Percentiles rank a stretch among this genome's conserved stretches.
Conservation (phyloP, 179 eudicot genomes). For the Drosera spatulata region DNA sequence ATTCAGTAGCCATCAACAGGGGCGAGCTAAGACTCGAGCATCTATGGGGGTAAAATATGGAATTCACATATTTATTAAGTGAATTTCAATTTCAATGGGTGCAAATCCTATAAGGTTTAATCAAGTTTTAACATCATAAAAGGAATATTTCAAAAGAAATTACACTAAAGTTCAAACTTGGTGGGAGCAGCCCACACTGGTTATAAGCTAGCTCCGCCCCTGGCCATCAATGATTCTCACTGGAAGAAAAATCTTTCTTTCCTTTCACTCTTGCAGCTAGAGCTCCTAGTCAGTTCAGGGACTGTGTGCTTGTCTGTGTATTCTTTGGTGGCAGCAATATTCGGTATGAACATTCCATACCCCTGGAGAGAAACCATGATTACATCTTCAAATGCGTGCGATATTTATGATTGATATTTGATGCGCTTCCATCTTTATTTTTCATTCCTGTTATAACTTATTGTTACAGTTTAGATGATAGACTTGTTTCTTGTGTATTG, state of each 20-base stretch:
- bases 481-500: too few species aligned
- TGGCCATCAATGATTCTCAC: slow-evolving; percentile 51
- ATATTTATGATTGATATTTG: background rate
- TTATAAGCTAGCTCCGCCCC: slow-evolving; percentile 10
- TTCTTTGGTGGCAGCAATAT: slow-evolving; percentile 70
- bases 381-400: slow-evolving; percentile 71
- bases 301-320: slow-evolving; percentile 66
- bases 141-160: too few species aligned
- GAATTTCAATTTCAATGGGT: too few species aligned
- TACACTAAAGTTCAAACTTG: slow-evolving; percentile 11
- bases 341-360: slow-evolving; percentile 86
- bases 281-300: slow-evolving; percentile 67
- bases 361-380: slow-evolving; percentile 53
- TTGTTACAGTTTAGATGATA: too few species aligned
- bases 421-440: too few species aligned
- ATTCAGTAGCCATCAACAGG: background rate
- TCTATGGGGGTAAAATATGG: background rate
- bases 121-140: too few species aligned
- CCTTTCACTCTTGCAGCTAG: slow-evolving; percentile 46
- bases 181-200: slow-evolving; percentile 83
- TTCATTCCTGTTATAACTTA: too few species aligned
- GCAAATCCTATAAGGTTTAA: too few species aligned
- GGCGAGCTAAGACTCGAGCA: too few species aligned
- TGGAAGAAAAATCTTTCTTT: slow-evolving; percentile 50
- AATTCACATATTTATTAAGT: slow-evolving; percentile 60